Evolutionary conservation across 805 yeast genomes (phyloP).

Genomic region (Nakazawaea sp.): DNA sequence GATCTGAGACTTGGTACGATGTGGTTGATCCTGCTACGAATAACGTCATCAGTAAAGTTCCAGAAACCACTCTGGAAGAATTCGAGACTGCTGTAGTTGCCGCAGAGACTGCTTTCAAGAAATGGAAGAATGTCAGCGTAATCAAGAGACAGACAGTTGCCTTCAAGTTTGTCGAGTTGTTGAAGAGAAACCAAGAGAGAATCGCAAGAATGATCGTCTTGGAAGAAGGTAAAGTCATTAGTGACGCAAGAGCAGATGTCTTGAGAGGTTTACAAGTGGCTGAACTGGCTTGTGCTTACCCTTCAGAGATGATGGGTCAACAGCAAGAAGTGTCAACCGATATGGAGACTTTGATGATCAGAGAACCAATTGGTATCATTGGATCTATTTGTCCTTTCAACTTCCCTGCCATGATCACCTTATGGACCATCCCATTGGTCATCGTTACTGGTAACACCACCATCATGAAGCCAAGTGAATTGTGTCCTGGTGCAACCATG

Average conservation of each 20-base stretch:
- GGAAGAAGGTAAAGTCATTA: conserved; percentile 74
- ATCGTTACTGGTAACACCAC: conserved; percentile 71
- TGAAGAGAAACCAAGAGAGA: conserved; percentile 61
- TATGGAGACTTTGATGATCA: conserved; percentile 73
- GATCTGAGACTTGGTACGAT: conserved; percentile 54
- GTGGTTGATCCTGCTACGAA: conserved; percentile 75
- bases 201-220: conserved; percentile 58
- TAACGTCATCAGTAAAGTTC: conserved; percentile 57
- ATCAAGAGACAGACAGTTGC: conserved; percentile 55
- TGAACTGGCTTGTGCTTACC: conserved; percentile 63
- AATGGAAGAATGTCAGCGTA: conserved; percentile 46
- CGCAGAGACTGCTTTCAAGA: conserved; percentile 56
- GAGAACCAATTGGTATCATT: conserved; percentile 70
- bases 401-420: conserved; percentile 80
- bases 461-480: conserved; percentile 63
- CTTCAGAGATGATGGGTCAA: conserved; percentile 57
- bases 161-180: conserved; percentile 59
- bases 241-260: conserved; percentile 72
- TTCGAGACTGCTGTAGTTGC: conserved; percentile 58
- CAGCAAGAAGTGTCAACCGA: conserved; percentile 63
- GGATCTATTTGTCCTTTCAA: conserved; percentile 78
- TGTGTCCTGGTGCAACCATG: conserved; percentile 77
- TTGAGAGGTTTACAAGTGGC: conserved; percentile 75
- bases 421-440: conserved; percentile 59
- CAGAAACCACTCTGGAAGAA: conserved; percentile 64